Conservation (phyloP, 1,284 basidiomycete species). For the Heterobasidion parviporum region DNA sequence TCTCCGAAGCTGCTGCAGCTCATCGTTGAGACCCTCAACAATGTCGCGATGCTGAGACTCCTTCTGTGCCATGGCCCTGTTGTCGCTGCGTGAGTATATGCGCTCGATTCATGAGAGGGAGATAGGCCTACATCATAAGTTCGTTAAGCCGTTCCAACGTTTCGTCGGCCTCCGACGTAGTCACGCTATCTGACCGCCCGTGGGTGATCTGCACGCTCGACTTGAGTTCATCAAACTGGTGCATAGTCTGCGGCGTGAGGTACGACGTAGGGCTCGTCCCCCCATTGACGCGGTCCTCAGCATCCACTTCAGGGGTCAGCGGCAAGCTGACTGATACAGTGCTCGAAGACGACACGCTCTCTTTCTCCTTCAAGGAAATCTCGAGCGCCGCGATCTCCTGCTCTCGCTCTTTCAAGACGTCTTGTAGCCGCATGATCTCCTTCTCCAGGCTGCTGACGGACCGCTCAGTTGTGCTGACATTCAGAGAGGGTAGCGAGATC, state of each 20-base stretch:
- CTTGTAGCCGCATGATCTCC: slow-evolving; percentile 87
- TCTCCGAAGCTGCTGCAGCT: slow-evolving; percentile 62
- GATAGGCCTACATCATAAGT: slow-evolving; percentile 65
- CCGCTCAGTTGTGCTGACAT: slow-evolving; percentile 44
- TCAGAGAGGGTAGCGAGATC: slow-evolving; percentile 41
- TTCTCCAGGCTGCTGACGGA: slow-evolving; percentile 82
- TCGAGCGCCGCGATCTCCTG: slow-evolving; percentile 78
- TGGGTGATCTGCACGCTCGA: slow-evolving; percentile 42
- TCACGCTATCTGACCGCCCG: slow-evolving; percentile 19
- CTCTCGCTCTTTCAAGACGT: slow-evolving; percentile 83
- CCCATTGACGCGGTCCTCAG: slow-evolving; percentile 15
- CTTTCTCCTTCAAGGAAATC: slow-evolving; percentile 49
- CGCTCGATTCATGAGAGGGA: slow-evolving; percentile 2
- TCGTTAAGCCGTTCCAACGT: slow-evolving; percentile 73
- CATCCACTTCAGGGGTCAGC: slow-evolving; percentile 10
- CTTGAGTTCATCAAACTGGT: slow-evolving; percentile 64
- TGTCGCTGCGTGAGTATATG: slow-evolving; percentile 4
- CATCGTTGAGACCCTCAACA: slow-evolving; percentile 60
- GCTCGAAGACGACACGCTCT: slow-evolving; percentile 14
- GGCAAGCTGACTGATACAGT: slow-evolving; percentile 8
- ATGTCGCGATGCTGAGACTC: slow-evolving; percentile 78
- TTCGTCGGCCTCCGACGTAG: slow-evolving; percentile 50
- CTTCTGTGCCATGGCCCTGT: slow-evolving; percentile 90
- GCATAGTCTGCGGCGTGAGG: slow-evolving; percentile 60
- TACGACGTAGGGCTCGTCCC: slow-evolving; percentile 15